A percentile compares a stretch with the other conserved stretches of the same genome.
phyloP scores from a whole-genome alignment of 2,329 filamentous ascomycete genomes.

The Fusarium sarcochroum region DNA sequence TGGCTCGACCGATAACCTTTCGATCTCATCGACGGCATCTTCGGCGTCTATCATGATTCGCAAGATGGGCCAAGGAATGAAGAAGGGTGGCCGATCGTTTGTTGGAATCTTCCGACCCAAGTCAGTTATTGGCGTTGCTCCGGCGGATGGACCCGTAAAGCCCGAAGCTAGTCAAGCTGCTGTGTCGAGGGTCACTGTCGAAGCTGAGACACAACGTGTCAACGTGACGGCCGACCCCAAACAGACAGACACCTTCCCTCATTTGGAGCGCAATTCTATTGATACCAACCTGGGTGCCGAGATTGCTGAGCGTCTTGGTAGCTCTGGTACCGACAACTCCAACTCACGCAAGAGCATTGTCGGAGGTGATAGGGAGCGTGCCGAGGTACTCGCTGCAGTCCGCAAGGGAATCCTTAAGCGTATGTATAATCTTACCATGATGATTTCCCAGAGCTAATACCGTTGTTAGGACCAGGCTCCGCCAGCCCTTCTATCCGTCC shows the following conservation, averaged over 20 bases:
- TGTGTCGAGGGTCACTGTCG: slow-evolving; percentile 95
- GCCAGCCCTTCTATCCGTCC: slow-evolving; percentile 77
- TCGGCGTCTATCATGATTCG: slow-evolving; percentile 94
- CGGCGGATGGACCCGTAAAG: slow-evolving; percentile 73
- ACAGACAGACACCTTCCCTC: slow-evolving; percentile 80
- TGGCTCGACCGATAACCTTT: slow-evolving; percentile 94
- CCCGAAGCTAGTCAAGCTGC: slow-evolving; percentile 81
- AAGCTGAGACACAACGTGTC: slow-evolving; percentile 88
- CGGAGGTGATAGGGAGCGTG: slow-evolving; percentile 89
- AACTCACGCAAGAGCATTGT: slow-evolving; percentile 87
- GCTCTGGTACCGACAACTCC: slow-evolving; percentile 72
- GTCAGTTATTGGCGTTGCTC: slow-evolving; percentile 84
- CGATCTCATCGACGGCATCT: slow-evolving; percentile 89
- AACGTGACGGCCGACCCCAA: slow-evolving; percentile 81
- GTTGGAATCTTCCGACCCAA: slow-evolving; percentile 97
- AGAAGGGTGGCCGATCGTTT: slow-evolving; percentile 90
- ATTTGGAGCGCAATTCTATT: slow-evolving; percentile 84
- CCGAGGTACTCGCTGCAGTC: slow-evolving; percentile 91
- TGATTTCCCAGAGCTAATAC: slow-evolving; percentile 32
- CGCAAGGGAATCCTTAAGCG: slow-evolving; percentile 97
- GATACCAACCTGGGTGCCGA: slow-evolving; percentile 71
- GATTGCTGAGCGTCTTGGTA: slow-evolving; percentile 66
- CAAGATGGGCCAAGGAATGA: slow-evolving; percentile 99
- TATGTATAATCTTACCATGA: slow-evolving; percentile 55
- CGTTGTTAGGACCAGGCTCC: slow-evolving; percentile 65